Conservation (phyloP, 2,329 filamentous ascomycete genomes). For the Xenoacremonium recifei region DNA sequence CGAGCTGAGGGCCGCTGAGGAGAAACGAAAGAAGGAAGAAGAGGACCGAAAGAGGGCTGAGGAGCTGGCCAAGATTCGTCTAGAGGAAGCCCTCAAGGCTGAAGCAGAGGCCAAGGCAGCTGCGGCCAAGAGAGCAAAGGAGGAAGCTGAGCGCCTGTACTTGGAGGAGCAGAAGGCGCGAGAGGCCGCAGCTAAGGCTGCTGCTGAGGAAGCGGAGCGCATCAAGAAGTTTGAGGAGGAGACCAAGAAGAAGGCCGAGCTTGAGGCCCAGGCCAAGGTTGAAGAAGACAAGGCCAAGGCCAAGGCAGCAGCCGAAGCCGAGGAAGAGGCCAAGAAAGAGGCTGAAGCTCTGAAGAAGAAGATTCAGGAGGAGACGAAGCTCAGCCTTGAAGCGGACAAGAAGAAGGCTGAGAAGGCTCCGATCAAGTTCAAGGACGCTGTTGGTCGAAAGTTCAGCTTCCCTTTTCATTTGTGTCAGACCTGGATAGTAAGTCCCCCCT, state of each 20-base stretch:
- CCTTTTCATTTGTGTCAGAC: conserved; percentile 82
- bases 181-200: conserved; percentile 38
- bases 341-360: conserved; percentile 62
- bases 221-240: conserved; percentile 44
- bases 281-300: conserved; percentile 40
- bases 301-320: conserved; percentile 45
- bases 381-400: conserved; percentile 46
- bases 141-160: conserved; percentile 41
- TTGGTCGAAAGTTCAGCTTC: conserved; percentile 89
- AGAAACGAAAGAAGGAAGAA: conserved; percentile 38
- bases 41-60: conserved; percentile 44
- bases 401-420: conserved; percentile 64
- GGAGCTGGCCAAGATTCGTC: conserved; percentile 41
- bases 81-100: conserved; percentile 42
- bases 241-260: conserved; percentile 39
- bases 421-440: conserved; percentile 87
- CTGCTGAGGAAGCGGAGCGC: conserved; percentile 36
- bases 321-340: conserved; percentile 47
- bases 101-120: conserved; percentile 41
- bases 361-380: conserved; percentile 55
- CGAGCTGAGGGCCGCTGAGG: conserved; percentile 43
- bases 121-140: conserved; percentile 40
- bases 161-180: conserved; percentile 39
- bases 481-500: conserved; percentile 64
- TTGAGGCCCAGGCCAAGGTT: conserved; percentile 35